Conservation (phyloP, 164 flowering plant genomes). For the Macadamia integrifolia region DNA sequence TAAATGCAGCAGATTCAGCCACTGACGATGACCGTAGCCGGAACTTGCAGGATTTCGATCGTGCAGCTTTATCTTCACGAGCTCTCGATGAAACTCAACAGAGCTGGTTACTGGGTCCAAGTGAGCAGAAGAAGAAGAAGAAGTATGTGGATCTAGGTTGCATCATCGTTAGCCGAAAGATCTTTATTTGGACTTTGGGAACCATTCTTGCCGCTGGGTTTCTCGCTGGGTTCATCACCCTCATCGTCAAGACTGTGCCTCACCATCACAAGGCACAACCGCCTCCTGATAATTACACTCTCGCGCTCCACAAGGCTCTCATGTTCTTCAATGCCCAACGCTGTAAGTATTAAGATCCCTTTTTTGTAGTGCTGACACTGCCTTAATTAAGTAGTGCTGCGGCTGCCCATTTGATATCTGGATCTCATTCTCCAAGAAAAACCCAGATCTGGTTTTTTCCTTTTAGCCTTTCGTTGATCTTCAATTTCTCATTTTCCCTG, state of each 20-base stretch:
- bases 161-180: conserved; percentile 82
- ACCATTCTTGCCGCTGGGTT: conserved; percentile 52
- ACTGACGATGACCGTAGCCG: conserved; percentile 95
- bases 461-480: background rate
- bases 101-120: conserved; percentile 90
- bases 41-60: conserved; percentile 73
- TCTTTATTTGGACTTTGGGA: conserved; percentile 85
- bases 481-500: background rate
- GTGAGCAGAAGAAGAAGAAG: conserved; percentile 73
- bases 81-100: conserved; percentile 93
- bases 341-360: conserved; percentile 27
- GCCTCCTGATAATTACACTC: conserved; percentile 80
- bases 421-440: background rate
- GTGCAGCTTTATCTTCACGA: conserved; percentile 73
- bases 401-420: background rate
- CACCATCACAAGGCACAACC: conserved; percentile 47
- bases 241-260: conserved; percentile 52
- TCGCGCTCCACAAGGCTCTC: conserved; percentile 66
- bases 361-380: too few relatives aligned
- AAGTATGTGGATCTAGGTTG: conserved; percentile 96
- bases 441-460: background rate
- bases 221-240: conserved; percentile 57
- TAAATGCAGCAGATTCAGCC: conserved; percentile 77
- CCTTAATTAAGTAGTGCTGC: too few relatives aligned
- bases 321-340: conserved; percentile 81